These are phyloP conservation scores for Fusarium clavum DNA, from an alignment of 2,329 filamentous ascomycete genomes.

Conservation along the genomic window DNA sequence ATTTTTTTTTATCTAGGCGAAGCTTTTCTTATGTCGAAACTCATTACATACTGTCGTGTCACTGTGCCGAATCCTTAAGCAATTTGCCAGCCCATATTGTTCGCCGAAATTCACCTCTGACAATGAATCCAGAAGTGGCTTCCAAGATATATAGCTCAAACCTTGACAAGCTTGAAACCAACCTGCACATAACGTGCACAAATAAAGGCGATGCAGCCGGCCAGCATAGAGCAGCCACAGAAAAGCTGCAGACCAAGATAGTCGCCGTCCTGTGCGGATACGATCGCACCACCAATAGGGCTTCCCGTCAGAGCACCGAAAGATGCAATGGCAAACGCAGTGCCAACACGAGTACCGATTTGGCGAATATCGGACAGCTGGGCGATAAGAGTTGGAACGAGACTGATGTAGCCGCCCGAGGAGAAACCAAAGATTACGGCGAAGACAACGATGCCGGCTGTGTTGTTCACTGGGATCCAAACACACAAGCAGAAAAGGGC, in stretches of 20 bases:
- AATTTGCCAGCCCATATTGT: background rate
- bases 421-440: slow-evolving; percentile 76
- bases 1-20: background rate
- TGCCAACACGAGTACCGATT: slow-evolving; percentile 76
- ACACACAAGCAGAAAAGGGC: slow-evolving; percentile 59
- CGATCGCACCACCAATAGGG: slow-evolving; percentile 74
- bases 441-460: slow-evolving; percentile 72
- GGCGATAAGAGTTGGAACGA: slow-evolving; percentile 72
- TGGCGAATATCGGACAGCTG: slow-evolving; percentile 77
- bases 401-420: slow-evolving; percentile 73
- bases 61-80: background rate
- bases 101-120: background rate
- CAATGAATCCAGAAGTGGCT: background rate
- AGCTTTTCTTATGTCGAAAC: background rate
- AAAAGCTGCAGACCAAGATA: slow-evolving; percentile 74
- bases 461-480: slow-evolving; percentile 61
- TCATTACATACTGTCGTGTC: background rate
- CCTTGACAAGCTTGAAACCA: slow-evolving; percentile 51
- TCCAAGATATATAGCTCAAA: slow-evolving; percentile 38
- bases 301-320: slow-evolving; percentile 74
- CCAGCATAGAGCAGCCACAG: slow-evolving; percentile 64
- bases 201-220: slow-evolving; percentile 46
- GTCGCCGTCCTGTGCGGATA: slow-evolving; percentile 61
- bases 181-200: slow-evolving; percentile 51
- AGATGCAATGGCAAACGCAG: slow-evolving; percentile 69